Conservation (phyloP, 208 protist species). For the Leishmania major region DNA sequence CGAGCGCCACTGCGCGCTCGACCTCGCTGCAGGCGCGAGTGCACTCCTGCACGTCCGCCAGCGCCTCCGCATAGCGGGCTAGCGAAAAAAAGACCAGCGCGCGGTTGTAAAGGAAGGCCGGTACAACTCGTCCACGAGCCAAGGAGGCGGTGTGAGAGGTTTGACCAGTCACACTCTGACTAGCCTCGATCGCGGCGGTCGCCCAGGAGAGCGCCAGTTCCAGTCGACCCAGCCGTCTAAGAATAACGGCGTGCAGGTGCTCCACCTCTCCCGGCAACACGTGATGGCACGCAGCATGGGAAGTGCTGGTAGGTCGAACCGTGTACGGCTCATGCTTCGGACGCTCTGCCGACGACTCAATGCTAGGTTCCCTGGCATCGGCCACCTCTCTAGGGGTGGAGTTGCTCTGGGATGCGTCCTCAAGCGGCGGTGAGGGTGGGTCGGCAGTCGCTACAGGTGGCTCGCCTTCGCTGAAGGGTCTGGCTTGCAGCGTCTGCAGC, state of each 20-base stretch:
- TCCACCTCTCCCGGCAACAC: slow-evolving; percentile 8
- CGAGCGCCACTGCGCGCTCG: neutral
- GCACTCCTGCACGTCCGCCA: slow-evolving; percentile 44
- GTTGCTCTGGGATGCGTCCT: neutral
- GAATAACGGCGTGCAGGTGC: slow-evolving; percentile 23
- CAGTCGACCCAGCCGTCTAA: slow-evolving; percentile 29
- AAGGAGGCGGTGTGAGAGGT: neutral
- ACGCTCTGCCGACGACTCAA: neutral
- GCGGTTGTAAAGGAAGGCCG: slow-evolving; percentile 51
- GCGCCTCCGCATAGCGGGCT: slow-evolving; percentile 43
- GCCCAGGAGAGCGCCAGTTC: slow-evolving; percentile 20
- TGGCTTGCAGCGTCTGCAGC: slow-evolving; percentile 14
- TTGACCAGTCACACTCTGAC: neutral
- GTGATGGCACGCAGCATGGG: neutral
- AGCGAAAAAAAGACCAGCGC: slow-evolving; percentile 52
- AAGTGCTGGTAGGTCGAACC: neutral
- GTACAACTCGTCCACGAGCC: slow-evolving; percentile 25
- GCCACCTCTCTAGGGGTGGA: neutral
- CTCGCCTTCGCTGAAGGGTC: neutral
- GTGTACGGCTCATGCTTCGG: neutral
- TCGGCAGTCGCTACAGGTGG: neutral
- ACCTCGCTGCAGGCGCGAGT: slow-evolving; percentile 23
- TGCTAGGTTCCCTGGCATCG: neutral
- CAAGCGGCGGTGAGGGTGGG: neutral
- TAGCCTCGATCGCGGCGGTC: slow-evolving; percentile 23